Base-by-base conservation (phyloP, 257 asterid genomes). In the Scutellaria galericulata region DNA sequence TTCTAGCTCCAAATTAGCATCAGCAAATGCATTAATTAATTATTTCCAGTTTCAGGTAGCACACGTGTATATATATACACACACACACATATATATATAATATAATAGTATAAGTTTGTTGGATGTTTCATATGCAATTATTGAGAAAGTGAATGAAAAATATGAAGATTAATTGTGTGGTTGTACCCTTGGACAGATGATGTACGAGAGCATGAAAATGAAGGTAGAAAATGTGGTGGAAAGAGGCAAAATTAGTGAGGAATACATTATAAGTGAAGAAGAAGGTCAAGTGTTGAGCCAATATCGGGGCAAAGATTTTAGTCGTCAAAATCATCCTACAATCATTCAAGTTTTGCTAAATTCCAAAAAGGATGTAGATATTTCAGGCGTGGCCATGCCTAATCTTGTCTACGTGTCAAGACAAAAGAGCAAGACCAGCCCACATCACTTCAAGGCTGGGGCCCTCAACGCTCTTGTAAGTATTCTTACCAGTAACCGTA, bases 361-460 rank as follows among this genome's bases (percentile, higher is more conserved):
- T 64, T 74, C 81, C 3, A 58, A 73, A 2, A 67, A 48, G 3
- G 89, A 88, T 52, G 52, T 53, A 45, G 96, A 91, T 20, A 24
- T 2, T 13, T 18, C 47, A 4, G 86, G 86, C 5, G 62, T 41
- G 5, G 48, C 56, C 40, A 86, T 86, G 96, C 93, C 97, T 4
- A 89, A 86, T 71, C 90, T 92, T 3, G 53, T 89, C 1, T 92
- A 89, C 18, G 52, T 88, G 20, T 88, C 97, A 2, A 69, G 97
- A 64, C 87, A 88, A 75, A 92, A 92, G 74, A 78, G 81, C 69
- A 80, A 24, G 18, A 7, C 66, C 6, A 73, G 74, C 45, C 81
- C 86, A 3, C 97, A 92, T 63, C 79, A 89, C 67, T 92, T 88
- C 58, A 89, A 92, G 82, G 96, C 91, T 0, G 97, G 97, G 10